phyloP scores from a whole-genome alignment of 495 filamentous ascomycete genomes.

The Aspergillus biplanus region DNA sequence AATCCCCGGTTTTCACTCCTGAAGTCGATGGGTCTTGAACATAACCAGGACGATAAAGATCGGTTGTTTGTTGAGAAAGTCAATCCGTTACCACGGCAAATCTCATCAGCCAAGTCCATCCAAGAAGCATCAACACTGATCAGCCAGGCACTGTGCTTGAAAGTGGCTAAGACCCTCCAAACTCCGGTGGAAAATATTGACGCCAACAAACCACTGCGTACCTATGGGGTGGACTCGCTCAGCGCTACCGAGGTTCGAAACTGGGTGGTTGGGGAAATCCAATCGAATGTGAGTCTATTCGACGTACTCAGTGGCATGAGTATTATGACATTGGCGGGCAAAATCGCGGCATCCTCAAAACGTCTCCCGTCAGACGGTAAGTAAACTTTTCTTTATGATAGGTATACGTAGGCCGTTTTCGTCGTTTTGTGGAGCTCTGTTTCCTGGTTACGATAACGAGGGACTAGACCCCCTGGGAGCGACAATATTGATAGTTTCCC shows the following conservation, averaged over 20 bases:
- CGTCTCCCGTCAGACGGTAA: background rate
- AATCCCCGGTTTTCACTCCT: constrained; percentile 1
- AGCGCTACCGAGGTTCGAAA: background rate
- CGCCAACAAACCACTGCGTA: background rate
- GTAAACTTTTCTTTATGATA: background rate
- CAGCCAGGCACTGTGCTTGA: constrained; percentile 1
- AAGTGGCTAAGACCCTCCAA: background rate
- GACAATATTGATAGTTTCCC: background rate
- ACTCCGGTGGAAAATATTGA: constrained; percentile 5
- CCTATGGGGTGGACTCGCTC: background rate
- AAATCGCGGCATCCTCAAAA: constrained; percentile 1
- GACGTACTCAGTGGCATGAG: constrained; percentile 1
- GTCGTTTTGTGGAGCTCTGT: too few species aligned
- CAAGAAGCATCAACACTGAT: constrained; percentile 1
- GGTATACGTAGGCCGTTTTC: background rate
- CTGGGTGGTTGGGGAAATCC: constrained; percentile 2
- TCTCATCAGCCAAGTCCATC: constrained; percentile 1
- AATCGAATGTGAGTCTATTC: constrained; percentile 4
- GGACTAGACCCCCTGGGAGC: background rate
- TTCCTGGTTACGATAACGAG: background rate
- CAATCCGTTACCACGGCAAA: background rate
- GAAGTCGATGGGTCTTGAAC: background rate
- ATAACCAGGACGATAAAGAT: background rate
- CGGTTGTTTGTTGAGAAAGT: background rate
- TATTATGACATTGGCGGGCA: constrained; percentile 1